Conservation (phyloP, 176 grass and related monocot species). For the Rhipidocladum racemiflorum region DNA sequence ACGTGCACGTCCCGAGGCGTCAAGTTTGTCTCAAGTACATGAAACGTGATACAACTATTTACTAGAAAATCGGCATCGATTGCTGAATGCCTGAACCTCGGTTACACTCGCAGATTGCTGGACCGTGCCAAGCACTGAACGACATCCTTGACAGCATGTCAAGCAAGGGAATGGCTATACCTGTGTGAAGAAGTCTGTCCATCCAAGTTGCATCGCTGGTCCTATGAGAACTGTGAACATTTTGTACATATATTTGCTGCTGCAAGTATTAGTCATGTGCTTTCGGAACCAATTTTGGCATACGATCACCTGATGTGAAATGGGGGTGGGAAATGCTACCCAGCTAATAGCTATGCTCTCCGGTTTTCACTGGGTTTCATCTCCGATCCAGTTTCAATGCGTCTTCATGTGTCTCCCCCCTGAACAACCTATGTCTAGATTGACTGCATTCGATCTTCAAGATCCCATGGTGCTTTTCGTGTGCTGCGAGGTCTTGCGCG, state of each 20-base stretch:
- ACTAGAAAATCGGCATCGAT: neutral
- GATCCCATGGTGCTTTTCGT: neutral
- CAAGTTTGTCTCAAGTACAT: neutral
- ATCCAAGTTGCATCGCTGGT: neutral
- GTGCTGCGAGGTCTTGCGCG: neutral
- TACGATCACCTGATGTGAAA: neutral
- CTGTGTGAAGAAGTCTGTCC: conserved; percentile 45
- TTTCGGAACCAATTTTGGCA: neutral
- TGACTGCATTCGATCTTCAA: neutral
- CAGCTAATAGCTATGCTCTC: neutral
- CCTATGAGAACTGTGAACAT: neutral
- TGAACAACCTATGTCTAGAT: neutral
- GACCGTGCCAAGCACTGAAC: conserved; percentile 87
- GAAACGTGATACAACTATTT: no score
- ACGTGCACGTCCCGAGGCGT: neutral
- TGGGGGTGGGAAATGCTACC: neutral
- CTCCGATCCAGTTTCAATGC: neutral
- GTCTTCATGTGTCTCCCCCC: neutral
- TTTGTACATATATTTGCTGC: conserved; percentile 35
- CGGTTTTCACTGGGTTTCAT: neutral
- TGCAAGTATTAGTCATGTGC: neutral
- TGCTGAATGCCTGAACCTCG: conserved; percentile 11
- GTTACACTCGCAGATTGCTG: conserved; percentile 61
- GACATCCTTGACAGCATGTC: conserved; percentile 94
- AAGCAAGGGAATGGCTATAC: conserved; percentile 74